Conservation (phyloP, 1,284 basidiomycete genomes). For the Athelia psychrophila region DNA sequence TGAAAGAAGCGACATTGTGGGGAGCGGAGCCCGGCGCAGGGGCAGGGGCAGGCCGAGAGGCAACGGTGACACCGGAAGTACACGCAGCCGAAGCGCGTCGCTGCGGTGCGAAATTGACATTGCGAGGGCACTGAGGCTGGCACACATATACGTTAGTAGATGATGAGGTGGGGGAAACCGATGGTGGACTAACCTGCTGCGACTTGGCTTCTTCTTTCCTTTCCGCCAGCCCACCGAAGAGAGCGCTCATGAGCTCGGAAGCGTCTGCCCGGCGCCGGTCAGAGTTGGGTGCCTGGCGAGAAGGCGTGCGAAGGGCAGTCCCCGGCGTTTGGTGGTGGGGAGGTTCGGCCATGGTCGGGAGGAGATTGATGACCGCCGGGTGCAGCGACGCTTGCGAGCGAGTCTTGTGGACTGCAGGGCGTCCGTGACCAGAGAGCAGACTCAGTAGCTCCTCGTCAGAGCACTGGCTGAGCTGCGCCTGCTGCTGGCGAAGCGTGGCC, state of each 20-base stretch:
- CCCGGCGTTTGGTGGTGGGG: not conserved
- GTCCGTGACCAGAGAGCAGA: not conserved
- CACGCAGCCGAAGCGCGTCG: no score
- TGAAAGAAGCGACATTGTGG: no score
- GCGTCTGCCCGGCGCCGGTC: not conserved
- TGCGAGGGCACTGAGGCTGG: no score
- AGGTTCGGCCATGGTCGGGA: not conserved
- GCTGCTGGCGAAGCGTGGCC: not conserved
- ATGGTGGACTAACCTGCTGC: no score
- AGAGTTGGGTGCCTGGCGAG: not conserved
- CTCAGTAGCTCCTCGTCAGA: not conserved
- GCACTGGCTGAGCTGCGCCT: not conserved
- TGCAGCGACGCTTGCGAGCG: not conserved
- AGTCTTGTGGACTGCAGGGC: not conserved
- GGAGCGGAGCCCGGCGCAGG: no score
- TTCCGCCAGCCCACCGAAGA: not conserved
- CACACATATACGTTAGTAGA: no score
- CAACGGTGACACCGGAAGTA: conserved; percentile 3
- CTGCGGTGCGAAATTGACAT: no score
- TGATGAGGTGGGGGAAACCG: no score
- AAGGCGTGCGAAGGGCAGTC: not conserved
- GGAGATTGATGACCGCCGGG: not conserved
- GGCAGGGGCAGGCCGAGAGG: not conserved
- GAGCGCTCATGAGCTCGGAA: not conserved
- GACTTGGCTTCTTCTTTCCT: no score